Conservation (phyloP, 2,329 filamentous ascomycete species). For the Beauveria pseudobassiana region DNA sequence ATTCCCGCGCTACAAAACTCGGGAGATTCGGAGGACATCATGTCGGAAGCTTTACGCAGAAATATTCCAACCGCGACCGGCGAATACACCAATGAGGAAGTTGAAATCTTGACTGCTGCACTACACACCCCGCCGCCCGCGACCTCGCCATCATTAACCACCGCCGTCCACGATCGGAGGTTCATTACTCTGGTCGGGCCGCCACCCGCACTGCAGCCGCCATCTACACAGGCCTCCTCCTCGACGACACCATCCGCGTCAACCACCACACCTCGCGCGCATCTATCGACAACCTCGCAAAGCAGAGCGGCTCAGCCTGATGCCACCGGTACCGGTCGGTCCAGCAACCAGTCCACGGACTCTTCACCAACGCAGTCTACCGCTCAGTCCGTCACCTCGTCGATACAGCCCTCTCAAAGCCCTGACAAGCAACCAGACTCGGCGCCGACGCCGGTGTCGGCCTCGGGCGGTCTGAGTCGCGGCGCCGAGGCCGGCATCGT, state of each 20-base stretch:
- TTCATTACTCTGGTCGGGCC: not conserved
- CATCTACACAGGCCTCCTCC: not conserved
- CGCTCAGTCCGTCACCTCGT: not conserved
- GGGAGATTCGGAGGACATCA: not conserved
- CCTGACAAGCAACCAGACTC: not conserved
- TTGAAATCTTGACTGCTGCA: not conserved
- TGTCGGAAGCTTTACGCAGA: not conserved
- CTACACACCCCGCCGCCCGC: not conserved
- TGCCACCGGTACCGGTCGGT: not conserved
- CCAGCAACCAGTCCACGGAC: not conserved
- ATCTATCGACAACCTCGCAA: not conserved
- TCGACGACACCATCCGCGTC: not conserved
- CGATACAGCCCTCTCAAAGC: not conserved
- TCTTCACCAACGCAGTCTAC: not conserved
- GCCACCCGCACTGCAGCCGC: not conserved
- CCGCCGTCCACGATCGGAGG: not conserved
- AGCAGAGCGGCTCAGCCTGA: not conserved
- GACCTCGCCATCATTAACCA: not conserved
- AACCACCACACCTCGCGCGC: not conserved
- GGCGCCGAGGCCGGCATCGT: constrained; percentile 6
- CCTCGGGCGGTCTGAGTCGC: not conserved
- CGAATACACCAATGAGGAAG: not conserved
- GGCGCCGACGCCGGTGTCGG: not conserved
- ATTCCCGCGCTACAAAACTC: not conserved
- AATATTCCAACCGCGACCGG: not conserved